Evolutionary conservation across 345 rosid species (phyloP).

Genomic region (Camelina sativa): DNA sequence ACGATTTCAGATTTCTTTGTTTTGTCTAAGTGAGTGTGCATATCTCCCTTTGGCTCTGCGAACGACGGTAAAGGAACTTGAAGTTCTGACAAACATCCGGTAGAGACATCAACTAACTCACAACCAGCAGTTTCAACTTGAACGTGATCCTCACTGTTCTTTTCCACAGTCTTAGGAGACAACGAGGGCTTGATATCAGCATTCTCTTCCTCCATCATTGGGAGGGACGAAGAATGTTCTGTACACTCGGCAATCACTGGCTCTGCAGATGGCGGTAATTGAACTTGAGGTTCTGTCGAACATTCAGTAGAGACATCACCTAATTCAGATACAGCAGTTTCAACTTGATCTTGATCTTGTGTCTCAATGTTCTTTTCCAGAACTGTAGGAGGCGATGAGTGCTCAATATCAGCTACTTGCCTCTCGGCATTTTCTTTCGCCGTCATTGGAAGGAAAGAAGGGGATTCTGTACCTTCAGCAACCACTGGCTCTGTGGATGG

Average conservation of each 20-base stretch:
- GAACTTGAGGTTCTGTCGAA: conserved; percentile 1
- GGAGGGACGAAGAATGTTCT: not conserved
- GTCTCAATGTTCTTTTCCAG: conserved; percentile 8
- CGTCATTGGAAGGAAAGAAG: too few relatives aligned
- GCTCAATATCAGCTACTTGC: conserved; percentile 15
- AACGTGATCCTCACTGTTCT: conserved; percentile 5
- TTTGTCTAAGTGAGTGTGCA: not conserved
- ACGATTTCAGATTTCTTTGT: not conserved
- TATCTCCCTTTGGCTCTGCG: not conserved
- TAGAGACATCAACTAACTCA: conserved; percentile 15
- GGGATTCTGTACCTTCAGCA: not conserved
- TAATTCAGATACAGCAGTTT: conserved; percentile 1
- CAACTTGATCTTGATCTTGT: not conserved
- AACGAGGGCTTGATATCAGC: conserved; percentile 5
- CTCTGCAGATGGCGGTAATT: not conserved
- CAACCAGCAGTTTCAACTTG: conserved; percentile 19
- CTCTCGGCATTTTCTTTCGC: not conserved
- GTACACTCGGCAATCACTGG: not conserved
- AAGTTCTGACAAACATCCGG: not conserved
- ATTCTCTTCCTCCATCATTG: not conserved
- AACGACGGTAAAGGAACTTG: not conserved
- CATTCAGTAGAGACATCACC: not conserved
- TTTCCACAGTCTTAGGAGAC: conserved; percentile 15
- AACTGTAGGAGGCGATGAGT: conserved; percentile 6
- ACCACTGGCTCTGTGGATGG: conserved; percentile 4